Percentiles rank a stretch among this genome's conserved stretches.
Conservation (phyloP, 805 yeast genomes). For the Saccharomycopsis synnaedendra region DNA sequence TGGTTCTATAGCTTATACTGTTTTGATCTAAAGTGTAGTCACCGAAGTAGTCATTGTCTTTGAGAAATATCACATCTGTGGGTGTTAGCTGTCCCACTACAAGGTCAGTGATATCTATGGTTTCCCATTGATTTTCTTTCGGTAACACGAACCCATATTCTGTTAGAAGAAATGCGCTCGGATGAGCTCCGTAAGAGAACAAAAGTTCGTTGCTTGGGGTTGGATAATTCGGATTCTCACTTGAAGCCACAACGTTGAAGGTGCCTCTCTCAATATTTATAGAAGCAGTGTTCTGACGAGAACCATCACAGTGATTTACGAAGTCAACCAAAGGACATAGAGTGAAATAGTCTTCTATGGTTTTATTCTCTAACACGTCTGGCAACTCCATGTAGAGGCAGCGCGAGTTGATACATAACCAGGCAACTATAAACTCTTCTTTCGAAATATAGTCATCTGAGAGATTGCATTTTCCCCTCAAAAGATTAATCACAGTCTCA, state of each 20-base stretch:
- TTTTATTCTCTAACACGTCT: constrained; percentile 27
- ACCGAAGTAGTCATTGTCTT: constrained; percentile 47
- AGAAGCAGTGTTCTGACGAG: constrained; percentile 37
- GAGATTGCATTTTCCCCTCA: not conserved
- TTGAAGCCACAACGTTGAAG: constrained; percentile 35
- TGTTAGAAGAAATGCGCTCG: constrained; percentile 66
- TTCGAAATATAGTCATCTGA: not conserved
- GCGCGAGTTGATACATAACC: constrained; percentile 87
- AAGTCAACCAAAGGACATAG: constrained; percentile 89
- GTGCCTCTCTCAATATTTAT: constrained; percentile 36
- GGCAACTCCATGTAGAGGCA: constrained; percentile 72
- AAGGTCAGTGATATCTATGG: constrained; percentile 45
- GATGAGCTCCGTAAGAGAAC: constrained; percentile 81
- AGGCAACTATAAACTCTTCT: constrained; percentile 46
- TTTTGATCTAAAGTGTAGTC: constrained; percentile 54
- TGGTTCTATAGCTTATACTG: constrained; percentile 59
- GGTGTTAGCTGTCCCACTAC: constrained; percentile 28
- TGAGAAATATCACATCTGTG: constrained; percentile 26
- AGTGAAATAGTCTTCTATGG: constrained; percentile 59
- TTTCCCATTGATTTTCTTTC: constrained; percentile 51
- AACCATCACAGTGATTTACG: constrained; percentile 50
- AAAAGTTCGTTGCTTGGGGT: constrained; percentile 36
- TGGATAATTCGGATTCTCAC: not conserved
- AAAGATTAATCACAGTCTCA: not conserved
- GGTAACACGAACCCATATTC: constrained; percentile 76